These are phyloP conservation scores for Trichoderma endophyticum DNA, from an alignment of 2,329 filamentous ascomycete species.

Conservation along the genomic window DNA sequence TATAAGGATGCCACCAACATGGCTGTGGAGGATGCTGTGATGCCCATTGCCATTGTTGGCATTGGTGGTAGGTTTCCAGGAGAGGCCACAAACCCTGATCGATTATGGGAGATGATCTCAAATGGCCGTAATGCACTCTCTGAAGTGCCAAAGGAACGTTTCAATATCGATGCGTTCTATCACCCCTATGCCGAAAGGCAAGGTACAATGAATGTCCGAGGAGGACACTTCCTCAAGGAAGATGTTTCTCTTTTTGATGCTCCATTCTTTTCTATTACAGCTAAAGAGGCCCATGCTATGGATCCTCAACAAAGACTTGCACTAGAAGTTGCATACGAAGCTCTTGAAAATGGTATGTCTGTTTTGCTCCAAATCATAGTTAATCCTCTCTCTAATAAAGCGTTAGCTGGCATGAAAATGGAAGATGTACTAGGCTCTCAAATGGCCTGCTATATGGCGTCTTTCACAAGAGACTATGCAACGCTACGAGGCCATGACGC, in stretches of 20 bases:
- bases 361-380: too few species aligned
- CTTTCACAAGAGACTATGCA: too few species aligned
- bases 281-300: slow-evolving; percentile 26
- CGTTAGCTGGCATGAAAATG: too few species aligned
- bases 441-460: too few species aligned
- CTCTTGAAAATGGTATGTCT: slow-evolving; percentile 23
- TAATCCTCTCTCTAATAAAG: too few species aligned
- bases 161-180: not conserved
- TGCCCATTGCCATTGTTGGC: not conserved
- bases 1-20: too few species aligned
- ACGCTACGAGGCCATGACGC: too few species aligned
- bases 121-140: not conserved
- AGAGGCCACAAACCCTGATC: not conserved
- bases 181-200: not conserved
- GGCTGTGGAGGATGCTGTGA: too few species aligned
- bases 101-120: not conserved
- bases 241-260: slow-evolving; percentile 26
- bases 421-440: too few species aligned
- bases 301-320: slow-evolving; percentile 31
- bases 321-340: slow-evolving; percentile 29
- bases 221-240: slow-evolving; percentile 29
- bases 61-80: not conserved
- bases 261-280: slow-evolving; percentile 24
- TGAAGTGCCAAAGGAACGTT: not conserved
- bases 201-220: slow-evolving; percentile 17